Percentiles rank a stretch among this genome's conserved stretches.
These are phyloP conservation scores for Acephala macrosclerotiorum DNA, from an alignment of 2,329 filamentous ascomycete genomes.

Conservation along the genomic window DNA sequence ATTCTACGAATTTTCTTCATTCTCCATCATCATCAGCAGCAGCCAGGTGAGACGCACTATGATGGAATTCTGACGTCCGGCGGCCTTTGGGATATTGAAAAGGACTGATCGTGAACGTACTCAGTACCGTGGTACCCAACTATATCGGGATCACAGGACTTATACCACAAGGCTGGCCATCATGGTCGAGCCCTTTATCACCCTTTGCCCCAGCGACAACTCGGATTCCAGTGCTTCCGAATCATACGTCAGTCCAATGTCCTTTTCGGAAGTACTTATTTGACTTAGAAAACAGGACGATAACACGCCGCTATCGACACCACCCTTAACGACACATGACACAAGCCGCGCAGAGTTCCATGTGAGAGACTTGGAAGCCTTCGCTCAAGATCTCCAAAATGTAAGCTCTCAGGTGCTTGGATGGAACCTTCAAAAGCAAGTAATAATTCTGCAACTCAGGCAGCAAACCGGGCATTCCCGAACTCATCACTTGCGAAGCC, in stretches of 20 bases:
- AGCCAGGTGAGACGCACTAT: neutral
- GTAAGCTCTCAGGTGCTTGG: conserved; percentile 5
- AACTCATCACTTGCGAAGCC: conserved; percentile 20
- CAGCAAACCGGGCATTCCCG: conserved; percentile 36
- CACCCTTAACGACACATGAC: conserved; percentile 20
- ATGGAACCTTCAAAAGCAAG: no score
- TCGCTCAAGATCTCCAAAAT: conserved; percentile 22
- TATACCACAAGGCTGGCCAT: neutral
- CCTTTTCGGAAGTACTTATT: neutral
- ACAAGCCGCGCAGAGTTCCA: conserved; percentile 22
- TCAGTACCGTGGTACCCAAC: no score
- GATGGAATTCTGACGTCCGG: neutral
- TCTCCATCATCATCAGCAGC: neutral
- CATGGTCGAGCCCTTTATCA: conserved; percentile 16
- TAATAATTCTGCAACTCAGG: no score
- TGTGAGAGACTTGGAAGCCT: conserved; percentile 21
- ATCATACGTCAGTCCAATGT: conserved; percentile 17
- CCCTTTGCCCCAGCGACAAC: conserved; percentile 11
- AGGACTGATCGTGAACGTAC: neutral
- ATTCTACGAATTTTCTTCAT: neutral
- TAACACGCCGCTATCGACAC: conserved; percentile 18
- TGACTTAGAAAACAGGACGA: conserved; percentile 17
- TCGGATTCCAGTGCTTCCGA: conserved; percentile 16
- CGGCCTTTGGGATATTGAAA: neutral
- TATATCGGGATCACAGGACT: neutral